Evolutionary conservation across 495 filamentous ascomycete genomes (phyloP), one percentile per base, ranked within the genome.

Genomic region (Penicillium nucicola): DNA sequence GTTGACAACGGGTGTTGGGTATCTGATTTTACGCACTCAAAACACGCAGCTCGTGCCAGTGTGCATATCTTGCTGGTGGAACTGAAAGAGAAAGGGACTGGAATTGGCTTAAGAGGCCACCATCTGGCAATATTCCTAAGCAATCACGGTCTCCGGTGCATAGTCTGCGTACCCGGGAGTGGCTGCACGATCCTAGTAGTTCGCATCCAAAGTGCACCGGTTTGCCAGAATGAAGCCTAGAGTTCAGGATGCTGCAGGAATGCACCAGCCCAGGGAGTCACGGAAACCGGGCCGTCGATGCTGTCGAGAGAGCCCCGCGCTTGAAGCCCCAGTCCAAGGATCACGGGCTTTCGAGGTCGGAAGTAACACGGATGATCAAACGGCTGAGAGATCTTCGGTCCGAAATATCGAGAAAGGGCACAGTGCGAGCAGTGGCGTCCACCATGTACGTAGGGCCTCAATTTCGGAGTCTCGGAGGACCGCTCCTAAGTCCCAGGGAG

Each of bases 81-180:
- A 51, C 33, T 22, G 49, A 59, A 56, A 54, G 30, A 43, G 56
- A 56, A 48, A 34, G 49, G 42, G 56, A 56, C 42, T 39, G 37
- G 47, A 48, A 30, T 22, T 32, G 38, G 51, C 58, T 60, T 66
- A 71, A 40, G 57, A 56, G 55, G 43, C 44, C 55, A 64, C 31
- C 64, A 69, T 68, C 40, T 60, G 55, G 58, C 60, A 64, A 66
- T 69, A 48, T 57, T 57, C 40, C 47, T 40, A 56, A 43, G 45
- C 46, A 62, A 56, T 70, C 57, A 57, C 45, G 38, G 49, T 57
- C 41, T 54, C 54, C 35, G 47, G 57, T 56, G 56, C 60, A 65
- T 60, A 45, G 62, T 59, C 51, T 55, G 55, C 58, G 68, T 69
- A 49, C 62, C 63, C n/a, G n/a, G 62, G 58, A 63, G 54, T 59